A percentile compares a stretch with the other conserved stretches of the same genome.
phyloP scores from a whole-genome alignment of 139 green algal species.

The Auxenochlorella pyrenoidosa region DNA sequence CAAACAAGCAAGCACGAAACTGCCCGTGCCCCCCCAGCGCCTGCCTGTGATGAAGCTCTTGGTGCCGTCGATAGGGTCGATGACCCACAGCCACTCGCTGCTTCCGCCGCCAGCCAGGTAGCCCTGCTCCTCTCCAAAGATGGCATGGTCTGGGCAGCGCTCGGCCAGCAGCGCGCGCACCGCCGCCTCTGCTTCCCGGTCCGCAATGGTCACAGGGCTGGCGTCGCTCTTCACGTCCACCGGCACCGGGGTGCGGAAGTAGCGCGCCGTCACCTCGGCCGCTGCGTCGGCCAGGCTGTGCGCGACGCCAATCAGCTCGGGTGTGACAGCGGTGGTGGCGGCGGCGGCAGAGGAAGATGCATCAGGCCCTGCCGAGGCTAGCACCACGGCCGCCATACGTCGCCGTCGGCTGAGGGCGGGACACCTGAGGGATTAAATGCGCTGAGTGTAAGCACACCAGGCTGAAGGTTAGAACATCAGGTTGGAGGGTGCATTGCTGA shows the following conservation, averaged over 20 bases:
- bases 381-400: neutral
- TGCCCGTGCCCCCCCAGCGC: no score
- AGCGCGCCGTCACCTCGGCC: slow-evolving; percentile 68
- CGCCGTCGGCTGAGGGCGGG: neutral
- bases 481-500: neutral
- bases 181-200: slow-evolving; percentile 80
- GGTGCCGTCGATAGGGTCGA: slow-evolving; percentile 99
- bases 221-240: slow-evolving; percentile 87
- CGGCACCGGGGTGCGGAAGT: slow-evolving; percentile 79
- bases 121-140: slow-evolving; percentile 94
- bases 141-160: slow-evolving; percentile 74
- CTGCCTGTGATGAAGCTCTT: slow-evolving; percentile 98
- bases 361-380: neutral
- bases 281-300: slow-evolving; percentile 83
- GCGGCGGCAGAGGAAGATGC: neutral
- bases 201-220: slow-evolving; percentile 85
- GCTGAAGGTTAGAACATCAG: neutral
- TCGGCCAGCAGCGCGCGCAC: slow-evolving; percentile 77
- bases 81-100: slow-evolving; percentile 88
- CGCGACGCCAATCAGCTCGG: slow-evolving; percentile 63
- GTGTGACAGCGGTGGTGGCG: neutral
- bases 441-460: no score
- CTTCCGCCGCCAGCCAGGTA: slow-evolving; percentile 48
- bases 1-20: no score
- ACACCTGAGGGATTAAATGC: no score